Evolutionary conservation across 2,329 filamentous ascomycete genomes (phyloP).

Genomic region (Leptoxyphium fumago): DNA sequence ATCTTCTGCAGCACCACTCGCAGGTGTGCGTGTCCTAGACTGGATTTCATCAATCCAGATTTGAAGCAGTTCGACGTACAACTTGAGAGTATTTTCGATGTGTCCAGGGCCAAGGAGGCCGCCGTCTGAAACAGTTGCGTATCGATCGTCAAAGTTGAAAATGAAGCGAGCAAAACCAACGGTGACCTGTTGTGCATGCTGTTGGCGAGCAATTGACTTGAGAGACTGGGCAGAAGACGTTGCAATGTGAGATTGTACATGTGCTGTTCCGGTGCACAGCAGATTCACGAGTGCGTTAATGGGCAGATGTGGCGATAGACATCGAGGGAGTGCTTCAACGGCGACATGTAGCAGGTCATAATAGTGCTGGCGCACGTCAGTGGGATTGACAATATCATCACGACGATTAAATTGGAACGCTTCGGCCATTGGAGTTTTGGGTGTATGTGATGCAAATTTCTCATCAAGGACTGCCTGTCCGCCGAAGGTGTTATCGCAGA

Average conservation of each 20-base stretch:
- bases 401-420: conserved; percentile 80
- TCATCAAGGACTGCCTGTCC: conserved; percentile 91
- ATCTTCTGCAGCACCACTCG: conserved; percentile 40
- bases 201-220: conserved; percentile 88
- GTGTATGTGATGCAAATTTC: conserved; percentile 73
- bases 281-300: conserved; percentile 91
- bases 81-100: conserved; percentile 80
- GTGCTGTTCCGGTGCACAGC: conserved; percentile 88
- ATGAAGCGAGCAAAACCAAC: conserved; percentile 96
- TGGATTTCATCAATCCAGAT: conserved; percentile 98
- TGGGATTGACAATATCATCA: conserved; percentile 58
- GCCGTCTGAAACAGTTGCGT: conserved; percentile 94
- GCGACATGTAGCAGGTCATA: conserved; percentile 93
- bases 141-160: conserved; percentile 95
- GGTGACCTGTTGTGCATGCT: conserved; percentile 85
- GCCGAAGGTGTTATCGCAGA: conserved; percentile 94
- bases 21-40: conserved; percentile 61
- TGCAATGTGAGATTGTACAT: conserved; percentile 85
- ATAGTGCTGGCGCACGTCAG: conserved; percentile 83
- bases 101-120: conserved; percentile 89
- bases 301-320: conserved; percentile 75
- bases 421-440: conserved; percentile 89
- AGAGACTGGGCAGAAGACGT: conserved; percentile 81
- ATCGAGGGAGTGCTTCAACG: conserved; percentile 88
- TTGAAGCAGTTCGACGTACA: conserved; percentile 85